Evolutionary conservation across 257 asterid species (phyloP).

Genomic region (Gentiana macrophylla): DNA sequence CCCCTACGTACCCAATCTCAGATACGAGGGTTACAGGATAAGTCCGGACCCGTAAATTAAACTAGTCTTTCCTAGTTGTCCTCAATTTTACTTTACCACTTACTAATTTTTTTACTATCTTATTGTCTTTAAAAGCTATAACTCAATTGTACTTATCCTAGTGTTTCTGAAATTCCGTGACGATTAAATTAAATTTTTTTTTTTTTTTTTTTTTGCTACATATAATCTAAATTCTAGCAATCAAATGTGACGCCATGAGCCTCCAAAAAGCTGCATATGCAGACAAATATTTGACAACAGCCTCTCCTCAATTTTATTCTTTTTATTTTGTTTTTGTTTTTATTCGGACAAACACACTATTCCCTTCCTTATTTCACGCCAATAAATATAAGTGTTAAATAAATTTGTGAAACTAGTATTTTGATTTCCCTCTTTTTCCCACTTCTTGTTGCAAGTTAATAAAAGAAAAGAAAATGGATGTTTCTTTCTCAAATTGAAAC

Average conservation of each 20-base stretch:
- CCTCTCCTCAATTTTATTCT: constrained; percentile 33
- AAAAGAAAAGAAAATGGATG: too few species aligned
- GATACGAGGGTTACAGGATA: too few species aligned
- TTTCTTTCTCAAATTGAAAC: background rate
- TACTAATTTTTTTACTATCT: too few species aligned
- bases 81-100: too few species aligned
- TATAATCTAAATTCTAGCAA: constrained; percentile 18
- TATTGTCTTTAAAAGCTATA: too few species aligned
- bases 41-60: too few species aligned
- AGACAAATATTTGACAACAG: constrained; percentile 38
- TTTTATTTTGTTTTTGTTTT: constrained; percentile 36
- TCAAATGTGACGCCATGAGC: constrained; percentile 23
- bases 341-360: constrained; percentile 15
- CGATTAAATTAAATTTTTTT: too few species aligned
- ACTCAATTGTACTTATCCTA: too few species aligned
- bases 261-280: constrained; percentile 36
- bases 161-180: constrained; percentile 22
- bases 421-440: background rate
- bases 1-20: too few species aligned
- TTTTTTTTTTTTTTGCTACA: constrained; percentile 7
- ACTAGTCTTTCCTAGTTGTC: too few species aligned
- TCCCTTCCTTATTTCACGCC: background rate
- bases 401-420: background rate
- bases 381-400: background rate
- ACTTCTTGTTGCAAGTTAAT: background rate